Evolutionary conservation across 1,284 basidiomycete species (phyloP).

Genomic region (Kwoniella shivajii): DNA sequence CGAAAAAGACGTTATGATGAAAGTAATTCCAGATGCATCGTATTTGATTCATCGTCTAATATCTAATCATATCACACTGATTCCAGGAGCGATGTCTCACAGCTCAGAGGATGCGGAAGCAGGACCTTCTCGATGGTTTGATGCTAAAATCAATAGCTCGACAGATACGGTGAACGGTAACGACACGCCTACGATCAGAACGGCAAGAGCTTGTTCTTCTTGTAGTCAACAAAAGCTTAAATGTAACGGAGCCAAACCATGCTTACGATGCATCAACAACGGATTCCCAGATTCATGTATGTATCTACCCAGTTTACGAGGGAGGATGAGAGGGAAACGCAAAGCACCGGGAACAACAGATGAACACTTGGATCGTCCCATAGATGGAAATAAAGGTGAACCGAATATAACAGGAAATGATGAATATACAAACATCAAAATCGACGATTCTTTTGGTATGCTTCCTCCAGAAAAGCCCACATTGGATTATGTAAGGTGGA

Average conservation of each 20-base stretch:
- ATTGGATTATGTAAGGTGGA: slow-evolving; percentile 4
- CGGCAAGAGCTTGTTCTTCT: slow-evolving; percentile 26
- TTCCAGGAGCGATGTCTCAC: no score
- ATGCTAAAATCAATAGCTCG: neutral
- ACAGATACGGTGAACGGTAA: neutral
- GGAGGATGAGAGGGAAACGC: slow-evolving; percentile 32
- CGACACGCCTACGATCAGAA: slow-evolving; percentile 1
- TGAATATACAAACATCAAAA: neutral
- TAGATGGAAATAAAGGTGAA: no score
- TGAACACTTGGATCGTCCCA: no score
- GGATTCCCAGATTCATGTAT: slow-evolving; percentile 18
- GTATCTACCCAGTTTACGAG: slow-evolving; percentile 37
- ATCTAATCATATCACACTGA: no score
- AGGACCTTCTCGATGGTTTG: no score
- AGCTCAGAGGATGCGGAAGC: no score
- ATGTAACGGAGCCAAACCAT: slow-evolving; percentile 36
- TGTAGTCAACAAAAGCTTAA: slow-evolving; percentile 33
- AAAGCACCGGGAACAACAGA: neutral
- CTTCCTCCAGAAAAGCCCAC: slow-evolving; percentile 3
- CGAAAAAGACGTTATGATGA: no score
- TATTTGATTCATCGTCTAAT: no score
- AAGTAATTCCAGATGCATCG: no score
- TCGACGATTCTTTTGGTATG: slow-evolving; percentile 3
- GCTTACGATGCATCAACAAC: slow-evolving; percentile 24
- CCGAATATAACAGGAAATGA: neutral